Evolutionary conservation across 305 asterid species (phyloP).

Genomic region (Solanum hybrid): DNA sequence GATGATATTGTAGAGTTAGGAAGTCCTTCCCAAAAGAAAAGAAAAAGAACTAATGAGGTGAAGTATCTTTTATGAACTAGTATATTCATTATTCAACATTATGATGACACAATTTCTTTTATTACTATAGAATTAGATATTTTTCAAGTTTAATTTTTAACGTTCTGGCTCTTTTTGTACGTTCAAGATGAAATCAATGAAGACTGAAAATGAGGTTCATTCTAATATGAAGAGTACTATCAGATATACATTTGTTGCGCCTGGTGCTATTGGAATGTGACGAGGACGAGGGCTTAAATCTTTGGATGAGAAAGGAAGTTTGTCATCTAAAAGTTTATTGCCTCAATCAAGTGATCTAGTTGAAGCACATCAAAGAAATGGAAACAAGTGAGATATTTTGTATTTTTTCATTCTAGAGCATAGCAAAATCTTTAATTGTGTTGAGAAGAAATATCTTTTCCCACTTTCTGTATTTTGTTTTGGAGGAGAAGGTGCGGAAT

Average conservation of each 20-base stretch:
- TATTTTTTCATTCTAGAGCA: too few species aligned
- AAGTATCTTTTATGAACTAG: background rate
- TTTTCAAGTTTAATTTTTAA: background rate
- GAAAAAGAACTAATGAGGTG: background rate
- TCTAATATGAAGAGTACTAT: background rate
- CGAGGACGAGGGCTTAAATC: background rate
- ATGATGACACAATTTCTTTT: background rate
- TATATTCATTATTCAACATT: background rate
- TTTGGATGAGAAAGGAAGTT: background rate
- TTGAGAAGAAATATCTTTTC: background rate
- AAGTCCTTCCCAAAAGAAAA: background rate
- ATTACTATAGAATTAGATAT: background rate
- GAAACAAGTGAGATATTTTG: background rate
- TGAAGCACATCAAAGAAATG: background rate
- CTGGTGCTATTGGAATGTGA: background rate
- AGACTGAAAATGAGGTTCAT: background rate
- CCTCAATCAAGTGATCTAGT: background rate
- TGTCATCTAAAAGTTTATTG: background rate
- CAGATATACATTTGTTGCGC: background rate
- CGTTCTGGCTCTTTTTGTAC: background rate
- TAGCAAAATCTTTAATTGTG: background rate
- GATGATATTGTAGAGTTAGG: background rate
- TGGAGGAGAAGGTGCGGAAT: background rate
- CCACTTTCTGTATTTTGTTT: background rate
- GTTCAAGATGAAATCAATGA: background rate